Conservation (phyloP, 108 stramenopile species). For the Skeletonema tropicum region DNA sequence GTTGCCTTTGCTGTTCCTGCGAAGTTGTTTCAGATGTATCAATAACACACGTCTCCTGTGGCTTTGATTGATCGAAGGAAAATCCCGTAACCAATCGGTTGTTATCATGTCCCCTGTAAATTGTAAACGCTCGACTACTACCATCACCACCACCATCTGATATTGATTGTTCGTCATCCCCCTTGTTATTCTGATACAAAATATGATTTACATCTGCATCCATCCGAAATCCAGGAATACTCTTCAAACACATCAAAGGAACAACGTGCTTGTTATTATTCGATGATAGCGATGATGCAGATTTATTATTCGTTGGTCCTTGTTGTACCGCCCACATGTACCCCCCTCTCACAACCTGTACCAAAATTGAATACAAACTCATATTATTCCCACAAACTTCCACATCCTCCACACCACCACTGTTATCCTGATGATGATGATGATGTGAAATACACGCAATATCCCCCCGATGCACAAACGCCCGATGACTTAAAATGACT, state of each 20-base stretch:
- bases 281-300: neutral
- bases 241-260: slow-evolving; percentile 37
- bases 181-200: slow-evolving; percentile 20
- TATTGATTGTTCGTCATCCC: neutral
- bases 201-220: slow-evolving; percentile 67
- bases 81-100: slow-evolving; percentile 21
- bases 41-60: neutral
- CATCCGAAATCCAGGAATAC: slow-evolving; percentile 51
- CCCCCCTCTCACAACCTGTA: slow-evolving; percentile 18
- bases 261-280: neutral
- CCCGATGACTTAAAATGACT: slow-evolving; percentile 57
- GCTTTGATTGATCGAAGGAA: neutral
- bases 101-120: slow-evolving; percentile 8
- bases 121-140: slow-evolving; percentile 38
- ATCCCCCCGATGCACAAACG: slow-evolving; percentile 67
- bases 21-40: neutral
- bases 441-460: slow-evolving; percentile 5
- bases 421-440: neutral
- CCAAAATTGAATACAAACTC: slow-evolving; percentile 37
- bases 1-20: neutral
- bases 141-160: neutral
- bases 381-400: slow-evolving; percentile 7
- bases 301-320: too few relatives aligned
- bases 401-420: neutral
- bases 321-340: neutral